A percentile compares a stretch with the other conserved stretches of the same genome.
Evolutionary conservation across 2,329 filamentous ascomycete genomes (phyloP).

Genomic region (Fusarium humuli): DNA sequence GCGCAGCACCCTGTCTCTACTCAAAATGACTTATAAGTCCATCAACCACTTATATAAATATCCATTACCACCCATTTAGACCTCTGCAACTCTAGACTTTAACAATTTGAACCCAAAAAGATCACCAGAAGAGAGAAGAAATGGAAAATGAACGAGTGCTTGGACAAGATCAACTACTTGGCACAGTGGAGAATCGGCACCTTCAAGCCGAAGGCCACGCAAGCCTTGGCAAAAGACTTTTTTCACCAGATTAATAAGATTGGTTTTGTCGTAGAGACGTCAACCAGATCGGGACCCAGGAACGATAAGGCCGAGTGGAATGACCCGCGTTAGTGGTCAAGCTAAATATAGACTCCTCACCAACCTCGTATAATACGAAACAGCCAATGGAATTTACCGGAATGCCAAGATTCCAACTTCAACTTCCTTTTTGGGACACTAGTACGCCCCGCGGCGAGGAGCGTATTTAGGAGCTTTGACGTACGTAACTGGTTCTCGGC

Average conservation of each 20-base stretch:
- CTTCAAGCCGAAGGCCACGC: constrained; percentile 33
- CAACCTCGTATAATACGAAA: background rate
- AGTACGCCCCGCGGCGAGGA: constrained; percentile 64
- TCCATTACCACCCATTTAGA: background rate
- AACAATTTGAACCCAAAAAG: accelerated
- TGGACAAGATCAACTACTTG: constrained; percentile 1
- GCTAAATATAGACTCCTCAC: constrained; percentile 17
- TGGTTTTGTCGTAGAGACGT: background rate
- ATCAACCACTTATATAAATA: background rate
- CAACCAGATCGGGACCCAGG: no score
- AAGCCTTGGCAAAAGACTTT: background rate
- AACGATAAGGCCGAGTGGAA: background rate
- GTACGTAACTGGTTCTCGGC: constrained; percentile 57
- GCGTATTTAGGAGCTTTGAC: constrained; percentile 60
- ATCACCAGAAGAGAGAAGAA: accelerated
- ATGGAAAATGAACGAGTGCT: background rate
- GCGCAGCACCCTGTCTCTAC: constrained; percentile 17
- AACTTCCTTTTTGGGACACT: background rate
- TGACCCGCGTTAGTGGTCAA: background rate
- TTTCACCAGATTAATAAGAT: background rate
- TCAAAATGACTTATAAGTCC: background rate
- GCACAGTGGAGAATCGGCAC: constrained; percentile 38
- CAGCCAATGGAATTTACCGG: background rate
- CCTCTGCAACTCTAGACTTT: accelerated
- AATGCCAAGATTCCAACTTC: background rate